phyloP scores from a whole-genome alignment of 257 asterid genomes.

The Petrea volubilis region DNA sequence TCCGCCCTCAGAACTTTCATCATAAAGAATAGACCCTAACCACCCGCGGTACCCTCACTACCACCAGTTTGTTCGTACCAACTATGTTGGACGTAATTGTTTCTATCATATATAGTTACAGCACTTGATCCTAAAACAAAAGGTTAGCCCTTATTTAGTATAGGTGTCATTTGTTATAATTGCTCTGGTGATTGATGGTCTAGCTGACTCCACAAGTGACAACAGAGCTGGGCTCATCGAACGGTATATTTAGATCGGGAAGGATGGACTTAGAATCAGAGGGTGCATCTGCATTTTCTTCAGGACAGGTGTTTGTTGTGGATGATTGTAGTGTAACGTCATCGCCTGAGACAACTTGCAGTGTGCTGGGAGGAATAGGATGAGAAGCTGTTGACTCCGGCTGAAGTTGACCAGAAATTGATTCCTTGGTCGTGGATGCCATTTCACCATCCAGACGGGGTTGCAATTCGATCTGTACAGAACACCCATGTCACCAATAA shows the following conservation, averaged over 20 bases:
- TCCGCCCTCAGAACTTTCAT: slow-evolving; percentile 3
- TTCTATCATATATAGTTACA: slow-evolving; percentile 31
- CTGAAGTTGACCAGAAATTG: slow-evolving; percentile 24
- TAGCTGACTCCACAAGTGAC: slow-evolving; percentile 30
- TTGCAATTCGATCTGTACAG: slow-evolving; percentile 37
- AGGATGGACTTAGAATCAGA: slow-evolving; percentile 27
- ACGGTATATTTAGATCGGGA: slow-evolving; percentile 52
- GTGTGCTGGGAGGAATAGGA: background rate
- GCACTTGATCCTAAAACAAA: slow-evolving; percentile 21
- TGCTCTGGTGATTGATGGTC: slow-evolving; percentile 4
- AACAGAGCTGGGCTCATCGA: slow-evolving; percentile 31
- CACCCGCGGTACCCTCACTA: slow-evolving; percentile 11
- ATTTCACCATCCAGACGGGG: slow-evolving; percentile 24
- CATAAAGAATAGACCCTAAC: slow-evolving; percentile 33
- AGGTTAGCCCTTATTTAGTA: slow-evolving; percentile 35
- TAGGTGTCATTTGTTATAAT: slow-evolving; percentile 3
- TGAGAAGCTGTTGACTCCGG: slow-evolving; percentile 24
- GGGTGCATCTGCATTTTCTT: background rate
- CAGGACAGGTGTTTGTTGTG: background rate
- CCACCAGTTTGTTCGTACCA: slow-evolving; percentile 11
- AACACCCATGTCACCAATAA: background rate
- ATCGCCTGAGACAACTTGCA: background rate
- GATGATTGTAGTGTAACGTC: background rate
- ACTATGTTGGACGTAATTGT: slow-evolving; percentile 2
- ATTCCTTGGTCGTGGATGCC: slow-evolving; percentile 18